Percentiles rank a stretch among this genome's conserved stretches.
Conservation (phyloP, 371 early-diverging fungal species). For the Funneliformis caledonium region DNA sequence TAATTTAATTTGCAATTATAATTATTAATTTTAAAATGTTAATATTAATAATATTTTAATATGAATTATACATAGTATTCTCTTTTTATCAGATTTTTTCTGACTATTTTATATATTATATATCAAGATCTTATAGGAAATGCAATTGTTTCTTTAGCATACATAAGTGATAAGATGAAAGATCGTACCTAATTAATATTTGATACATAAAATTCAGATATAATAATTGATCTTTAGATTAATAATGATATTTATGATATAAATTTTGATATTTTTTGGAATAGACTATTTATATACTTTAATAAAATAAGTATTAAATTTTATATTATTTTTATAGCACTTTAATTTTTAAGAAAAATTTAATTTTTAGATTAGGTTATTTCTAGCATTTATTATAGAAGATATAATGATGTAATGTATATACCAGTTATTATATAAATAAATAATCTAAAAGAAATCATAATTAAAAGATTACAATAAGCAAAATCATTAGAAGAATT, state of each 20-base stretch:
- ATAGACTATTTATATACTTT: neutral
- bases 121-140: neutral
- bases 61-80: neutral
- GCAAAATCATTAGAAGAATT: neutral
- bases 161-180: neutral
- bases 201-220: neutral
- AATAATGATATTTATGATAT: neutral
- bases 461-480: neutral
- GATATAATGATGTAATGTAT: neutral
- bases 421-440: neutral
- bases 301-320: neutral
- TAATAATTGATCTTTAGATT: neutral
- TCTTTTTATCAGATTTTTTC: neutral
- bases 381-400: neutral
- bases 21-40: no score
- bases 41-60: no score
- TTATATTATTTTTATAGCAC: neutral
- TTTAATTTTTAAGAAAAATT: neutral
- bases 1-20: no score
- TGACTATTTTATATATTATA: neutral
- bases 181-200: neutral
- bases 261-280: slow-evolving; percentile 3
- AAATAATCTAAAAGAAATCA: neutral
- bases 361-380: neutral
- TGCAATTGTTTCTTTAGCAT: neutral